These are phyloP conservation scores for Euphorbia peplus DNA, from an alignment of 345 rosid species.

Conservation along the genomic window DNA sequence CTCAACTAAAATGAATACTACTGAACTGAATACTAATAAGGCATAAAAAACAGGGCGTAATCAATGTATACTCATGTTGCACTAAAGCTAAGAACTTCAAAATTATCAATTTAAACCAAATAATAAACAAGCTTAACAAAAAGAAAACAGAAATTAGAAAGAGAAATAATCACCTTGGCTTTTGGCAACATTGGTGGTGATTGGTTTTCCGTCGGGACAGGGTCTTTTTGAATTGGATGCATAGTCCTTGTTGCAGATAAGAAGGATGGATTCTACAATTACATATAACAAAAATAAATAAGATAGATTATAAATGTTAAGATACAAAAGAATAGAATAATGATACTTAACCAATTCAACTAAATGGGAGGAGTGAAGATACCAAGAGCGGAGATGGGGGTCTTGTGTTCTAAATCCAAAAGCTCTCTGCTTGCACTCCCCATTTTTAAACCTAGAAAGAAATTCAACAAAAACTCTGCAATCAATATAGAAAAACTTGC, in stretches of 20 bases:
- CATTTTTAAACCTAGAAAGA: not conserved
- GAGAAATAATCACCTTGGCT: constrained; percentile 70
- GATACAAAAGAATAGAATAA: no score
- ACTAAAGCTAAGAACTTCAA: not conserved
- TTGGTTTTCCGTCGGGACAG: constrained; percentile 35
- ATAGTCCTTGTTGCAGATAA: constrained; percentile 28
- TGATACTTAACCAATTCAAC: no score
- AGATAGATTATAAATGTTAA: not conserved
- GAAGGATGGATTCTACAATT: constrained; percentile 42
- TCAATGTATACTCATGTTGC: no score
- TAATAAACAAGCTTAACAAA: no score
- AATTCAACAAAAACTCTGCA: not conserved
- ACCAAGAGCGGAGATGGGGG: constrained; percentile 10
- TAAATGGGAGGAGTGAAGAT: not conserved
- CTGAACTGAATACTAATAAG: no score
- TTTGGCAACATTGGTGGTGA: constrained; percentile 37
- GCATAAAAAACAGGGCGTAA: no score
- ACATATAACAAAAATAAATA: not conserved
- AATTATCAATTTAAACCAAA: not conserved
- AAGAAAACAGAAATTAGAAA: no score
- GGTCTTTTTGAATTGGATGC: constrained; percentile 17
- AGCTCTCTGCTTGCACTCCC: constrained; percentile 17
- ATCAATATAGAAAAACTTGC: not conserved
- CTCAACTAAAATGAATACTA: no score
- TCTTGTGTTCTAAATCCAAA: constrained; percentile 18